A percentile compares a stretch with the other conserved stretches of the same genome.
Conservation (phyloP, 2,329 filamentous ascomycete genomes). For the Coleophoma crateriformis region DNA sequence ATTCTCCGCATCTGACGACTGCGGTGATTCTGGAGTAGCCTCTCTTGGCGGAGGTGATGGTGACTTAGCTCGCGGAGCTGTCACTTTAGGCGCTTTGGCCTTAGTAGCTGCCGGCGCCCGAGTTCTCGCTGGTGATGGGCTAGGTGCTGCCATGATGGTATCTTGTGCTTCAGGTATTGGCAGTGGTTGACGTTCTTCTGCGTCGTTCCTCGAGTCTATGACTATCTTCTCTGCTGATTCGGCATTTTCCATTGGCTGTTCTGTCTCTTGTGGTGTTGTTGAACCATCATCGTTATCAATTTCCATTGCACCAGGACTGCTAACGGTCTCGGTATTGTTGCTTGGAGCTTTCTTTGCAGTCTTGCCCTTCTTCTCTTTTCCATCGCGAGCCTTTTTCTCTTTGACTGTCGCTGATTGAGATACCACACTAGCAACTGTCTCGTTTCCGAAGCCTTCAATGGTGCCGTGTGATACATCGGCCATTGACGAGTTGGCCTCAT, state of each 20-base stretch:
- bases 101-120: slow-evolving; percentile 1
- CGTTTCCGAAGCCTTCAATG: slow-evolving; percentile 23
- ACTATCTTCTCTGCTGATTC: not conserved
- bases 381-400: slow-evolving; percentile 11
- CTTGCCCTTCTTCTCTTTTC: slow-evolving; percentile 20
- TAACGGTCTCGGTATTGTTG: slow-evolving; percentile 18
- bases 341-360: slow-evolving; percentile 15
- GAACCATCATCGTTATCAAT: slow-evolving; percentile 10
- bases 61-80: slow-evolving; percentile 22
- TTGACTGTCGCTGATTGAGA: slow-evolving; percentile 22
- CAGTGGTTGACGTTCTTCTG: not conserved
- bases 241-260: slow-evolving; percentile 1
- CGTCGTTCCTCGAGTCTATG: not conserved
- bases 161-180: not conserved
- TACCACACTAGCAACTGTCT: slow-evolving; percentile 25
- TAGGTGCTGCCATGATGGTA: not conserved
- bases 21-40: slow-evolving; percentile 59
- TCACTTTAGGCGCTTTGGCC: slow-evolving; percentile 2
- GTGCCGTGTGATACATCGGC: slow-evolving; percentile 2
- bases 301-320: slow-evolving; percentile 4
- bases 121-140: not conserved
- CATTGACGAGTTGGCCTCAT: slow-evolving; percentile 7
- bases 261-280: slow-evolving; percentile 9
- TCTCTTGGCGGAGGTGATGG: slow-evolving; percentile 46
- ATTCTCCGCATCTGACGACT: slow-evolving; percentile 78